phyloP scores from a whole-genome alignment of 306 rosid genomes.

The Senna siamea region DNA sequence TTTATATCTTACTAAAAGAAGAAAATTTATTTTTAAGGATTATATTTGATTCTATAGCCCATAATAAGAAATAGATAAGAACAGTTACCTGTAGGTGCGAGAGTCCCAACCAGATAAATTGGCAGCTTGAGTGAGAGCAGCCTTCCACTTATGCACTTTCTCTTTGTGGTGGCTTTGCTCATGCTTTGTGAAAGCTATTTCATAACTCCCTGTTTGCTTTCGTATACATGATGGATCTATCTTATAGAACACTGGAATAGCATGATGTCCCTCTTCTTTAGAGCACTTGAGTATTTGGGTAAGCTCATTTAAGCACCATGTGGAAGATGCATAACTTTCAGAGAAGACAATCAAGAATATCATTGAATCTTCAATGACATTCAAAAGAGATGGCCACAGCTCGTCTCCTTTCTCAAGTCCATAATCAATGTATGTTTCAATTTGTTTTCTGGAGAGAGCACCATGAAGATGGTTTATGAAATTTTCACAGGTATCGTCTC shows the following conservation, averaged over 20 bases:
- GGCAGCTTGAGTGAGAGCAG: neutral
- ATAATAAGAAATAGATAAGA: no score
- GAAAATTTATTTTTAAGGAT: no score
- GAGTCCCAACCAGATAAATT: neutral
- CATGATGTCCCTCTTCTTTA: neutral
- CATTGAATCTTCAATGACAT: neutral
- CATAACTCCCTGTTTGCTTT: neutral
- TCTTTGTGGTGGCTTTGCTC: neutral
- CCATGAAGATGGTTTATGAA: neutral
- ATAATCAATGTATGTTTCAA: neutral
- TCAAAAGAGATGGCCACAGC: neutral
- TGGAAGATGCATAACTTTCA: neutral
- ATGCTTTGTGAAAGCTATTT: neutral
- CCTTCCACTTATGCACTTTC: neutral
- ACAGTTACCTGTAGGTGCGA: neutral
- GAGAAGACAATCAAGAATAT: neutral
- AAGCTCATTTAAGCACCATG: neutral
- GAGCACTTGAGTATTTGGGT: neutral
- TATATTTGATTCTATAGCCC: no score
- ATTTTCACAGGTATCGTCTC: neutral
- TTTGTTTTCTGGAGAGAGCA: neutral
- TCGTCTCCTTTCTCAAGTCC: neutral
- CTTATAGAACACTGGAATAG: neutral
- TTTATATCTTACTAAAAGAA: neutral
- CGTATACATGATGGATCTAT: neutral